Conservation (phyloP, 2,329 filamentous ascomycete genomes). For the Microdochium bolleyi region DNA sequence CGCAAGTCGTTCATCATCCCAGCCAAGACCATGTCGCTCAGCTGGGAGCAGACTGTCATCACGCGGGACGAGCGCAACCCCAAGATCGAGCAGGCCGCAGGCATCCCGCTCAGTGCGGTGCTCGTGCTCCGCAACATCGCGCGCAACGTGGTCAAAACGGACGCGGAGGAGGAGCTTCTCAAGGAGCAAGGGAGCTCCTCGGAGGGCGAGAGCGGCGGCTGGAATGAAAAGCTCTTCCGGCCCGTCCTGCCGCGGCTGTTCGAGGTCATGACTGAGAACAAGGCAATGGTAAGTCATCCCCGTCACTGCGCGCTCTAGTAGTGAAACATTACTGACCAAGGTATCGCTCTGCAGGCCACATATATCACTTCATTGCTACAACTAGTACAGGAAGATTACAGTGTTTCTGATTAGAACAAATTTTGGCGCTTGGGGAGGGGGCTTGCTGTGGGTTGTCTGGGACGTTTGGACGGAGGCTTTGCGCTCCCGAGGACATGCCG, state of each 20-base stretch:
- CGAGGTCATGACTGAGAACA: slow-evolving; percentile 64
- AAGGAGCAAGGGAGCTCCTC: slow-evolving; percentile 37
- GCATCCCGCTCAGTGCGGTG: slow-evolving; percentile 70
- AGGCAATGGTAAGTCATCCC: slow-evolving; percentile 40
- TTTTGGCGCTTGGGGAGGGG: neutral
- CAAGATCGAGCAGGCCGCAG: slow-evolving; percentile 57
- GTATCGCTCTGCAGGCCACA: slow-evolving; percentile 7
- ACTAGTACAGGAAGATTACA: slow-evolving; percentile 4
- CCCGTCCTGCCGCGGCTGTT: slow-evolving; percentile 57
- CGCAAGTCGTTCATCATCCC: slow-evolving; percentile 42
- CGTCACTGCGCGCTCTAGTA: too few species aligned
- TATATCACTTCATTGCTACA: slow-evolving; percentile 9
- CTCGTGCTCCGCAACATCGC: slow-evolving; percentile 75
- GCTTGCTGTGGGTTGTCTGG: neutral
- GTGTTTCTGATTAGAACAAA: neutral
- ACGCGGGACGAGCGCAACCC: slow-evolving; percentile 50
- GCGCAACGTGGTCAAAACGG: slow-evolving; percentile 54
- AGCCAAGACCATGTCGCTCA: slow-evolving; percentile 45
- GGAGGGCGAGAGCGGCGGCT: slow-evolving; percentile 46
- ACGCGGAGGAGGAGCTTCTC: slow-evolving; percentile 45
- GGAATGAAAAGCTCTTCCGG: slow-evolving; percentile 62
- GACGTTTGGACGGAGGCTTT: neutral
- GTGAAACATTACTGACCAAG: neutral
- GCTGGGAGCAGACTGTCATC: slow-evolving; percentile 47
- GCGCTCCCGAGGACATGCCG: too few species aligned